Conservation (phyloP, 805 yeast genomes). For the Candida quercuum region DNA sequence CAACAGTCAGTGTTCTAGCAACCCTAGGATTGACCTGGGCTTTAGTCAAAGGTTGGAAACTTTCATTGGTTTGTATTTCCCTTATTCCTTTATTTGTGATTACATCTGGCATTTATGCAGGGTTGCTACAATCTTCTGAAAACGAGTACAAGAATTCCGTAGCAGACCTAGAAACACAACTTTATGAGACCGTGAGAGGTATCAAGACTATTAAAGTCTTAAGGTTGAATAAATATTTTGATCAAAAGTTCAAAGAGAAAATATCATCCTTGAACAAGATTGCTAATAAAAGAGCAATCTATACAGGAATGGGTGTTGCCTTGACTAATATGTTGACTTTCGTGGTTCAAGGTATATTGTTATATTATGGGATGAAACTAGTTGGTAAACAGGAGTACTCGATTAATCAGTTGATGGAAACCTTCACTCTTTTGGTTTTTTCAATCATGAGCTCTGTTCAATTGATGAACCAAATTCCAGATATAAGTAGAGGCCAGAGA, state of each 20-base stretch:
- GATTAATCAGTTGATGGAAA: conserved; percentile 54
- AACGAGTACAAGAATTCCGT: conserved; percentile 51
- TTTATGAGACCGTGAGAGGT: conserved; percentile 49
- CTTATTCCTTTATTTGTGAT: conserved; percentile 60
- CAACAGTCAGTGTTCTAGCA: conserved; percentile 50
- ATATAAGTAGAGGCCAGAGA: conserved; percentile 71
- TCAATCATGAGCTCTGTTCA: conserved; percentile 61
- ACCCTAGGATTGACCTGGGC: conserved; percentile 74
- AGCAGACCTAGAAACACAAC: conserved; percentile 46
- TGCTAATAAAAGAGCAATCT: conserved; percentile 49
- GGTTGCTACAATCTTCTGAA: conserved; percentile 49
- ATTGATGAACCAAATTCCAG: conserved; percentile 66
- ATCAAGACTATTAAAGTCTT: conserved; percentile 61
- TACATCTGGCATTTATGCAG: conserved; percentile 48
- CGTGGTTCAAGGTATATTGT: conserved; percentile 63
- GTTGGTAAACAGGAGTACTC: conserved; percentile 55
- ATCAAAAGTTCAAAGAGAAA: conserved; percentile 26
- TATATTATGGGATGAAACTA: conserved; percentile 76
- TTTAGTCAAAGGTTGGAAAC: conserved; percentile 73
- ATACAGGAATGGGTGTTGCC: conserved; percentile 66
- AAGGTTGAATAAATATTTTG: conserved; percentile 46
- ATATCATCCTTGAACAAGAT: conserved; percentile 28
- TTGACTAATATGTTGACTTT: conserved; percentile 47
- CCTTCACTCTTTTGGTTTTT: conserved; percentile 67
- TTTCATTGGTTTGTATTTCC: conserved; percentile 77